Evolutionary conservation across 345 rosid genomes (phyloP).

Genomic region (Sisymbrium altissimum): DNA sequence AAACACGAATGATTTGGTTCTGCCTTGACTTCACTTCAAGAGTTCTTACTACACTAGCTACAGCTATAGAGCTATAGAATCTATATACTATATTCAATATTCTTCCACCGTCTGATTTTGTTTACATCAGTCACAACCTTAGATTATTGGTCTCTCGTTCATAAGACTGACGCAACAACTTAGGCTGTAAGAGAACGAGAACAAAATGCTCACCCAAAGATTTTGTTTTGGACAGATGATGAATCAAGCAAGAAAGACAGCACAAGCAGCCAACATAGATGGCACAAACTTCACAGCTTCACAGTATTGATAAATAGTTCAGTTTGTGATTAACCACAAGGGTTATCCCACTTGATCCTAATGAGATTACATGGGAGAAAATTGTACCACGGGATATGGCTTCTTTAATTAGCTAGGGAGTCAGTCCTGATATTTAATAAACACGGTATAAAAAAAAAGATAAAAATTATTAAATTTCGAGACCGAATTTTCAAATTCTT

Average conservation of each 20-base stretch:
- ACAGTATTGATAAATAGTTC: too few species aligned
- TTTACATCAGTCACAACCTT: background rate
- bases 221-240: conserved; percentile 45
- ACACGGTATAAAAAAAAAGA: too few species aligned
- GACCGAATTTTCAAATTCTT: too few species aligned
- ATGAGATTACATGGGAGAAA: too few species aligned
- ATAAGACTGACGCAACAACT: background rate
- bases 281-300: conserved; percentile 65
- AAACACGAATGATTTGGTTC: background rate
- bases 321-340: too few species aligned
- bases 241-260: conserved; percentile 65
- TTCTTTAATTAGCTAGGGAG: too few species aligned
- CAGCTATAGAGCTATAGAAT: background rate
- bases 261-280: conserved; percentile 73
- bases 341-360: too few species aligned
- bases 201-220: conserved; percentile 67
- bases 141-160: background rate
- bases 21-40: conserved; percentile 7
- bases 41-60: conserved; percentile 1
- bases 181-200: background rate
- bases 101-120: conserved; percentile 44
- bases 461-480: too few species aligned
- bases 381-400: too few species aligned
- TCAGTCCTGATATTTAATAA: too few species aligned
- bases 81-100: background rate